Evolutionary conservation across 1,139 yeast species (phyloP).

Genomic region (Blastobotrys serpentis): DNA sequence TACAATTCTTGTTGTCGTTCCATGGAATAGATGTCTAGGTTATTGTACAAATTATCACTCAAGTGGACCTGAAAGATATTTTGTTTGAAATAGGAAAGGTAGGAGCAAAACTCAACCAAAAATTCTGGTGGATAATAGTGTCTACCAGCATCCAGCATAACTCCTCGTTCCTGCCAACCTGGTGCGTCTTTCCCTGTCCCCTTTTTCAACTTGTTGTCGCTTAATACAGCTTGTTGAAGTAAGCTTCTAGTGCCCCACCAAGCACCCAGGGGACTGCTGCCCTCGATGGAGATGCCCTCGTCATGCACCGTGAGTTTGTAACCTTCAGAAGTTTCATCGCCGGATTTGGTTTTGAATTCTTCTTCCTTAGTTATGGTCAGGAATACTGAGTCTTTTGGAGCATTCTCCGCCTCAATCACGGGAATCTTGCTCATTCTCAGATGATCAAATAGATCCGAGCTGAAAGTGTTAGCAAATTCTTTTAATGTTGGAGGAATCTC

Average conservation of each 20-base stretch:
- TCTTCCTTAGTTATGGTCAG: neutral
- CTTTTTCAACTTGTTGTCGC: neutral
- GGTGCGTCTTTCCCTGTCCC: constrained; percentile 10
- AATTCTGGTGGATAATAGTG: constrained; percentile 12
- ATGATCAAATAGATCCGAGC: neutral
- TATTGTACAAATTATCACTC: constrained; percentile 5
- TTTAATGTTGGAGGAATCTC: constrained; percentile 10
- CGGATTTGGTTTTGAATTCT: neutral
- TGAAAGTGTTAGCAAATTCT: constrained; percentile 9
- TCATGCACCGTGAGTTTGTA: constrained; percentile 1
- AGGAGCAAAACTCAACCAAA: constrained; percentile 10
- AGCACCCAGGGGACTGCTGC: constrained; percentile 12
- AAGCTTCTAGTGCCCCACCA: constrained; percentile 13
- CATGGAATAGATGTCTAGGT: constrained; percentile 5
- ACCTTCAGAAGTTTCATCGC: constrained; percentile 10
- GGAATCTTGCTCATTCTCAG: neutral
- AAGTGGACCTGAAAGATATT: constrained; percentile 10
- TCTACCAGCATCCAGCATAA: constrained; percentile 10
- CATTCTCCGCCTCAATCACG: neutral
- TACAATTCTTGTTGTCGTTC: constrained; percentile 5
- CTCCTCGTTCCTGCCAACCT: constrained; percentile 11
- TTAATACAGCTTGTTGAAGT: constrained; percentile 10
- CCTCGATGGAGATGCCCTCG: constrained; percentile 5
- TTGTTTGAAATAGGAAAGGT: constrained; percentile 12
- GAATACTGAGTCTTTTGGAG: constrained; percentile 8